These are phyloP conservation scores for Diutina rugosa DNA, from an alignment of 1,139 yeast species.

Conservation along the genomic window DNA sequence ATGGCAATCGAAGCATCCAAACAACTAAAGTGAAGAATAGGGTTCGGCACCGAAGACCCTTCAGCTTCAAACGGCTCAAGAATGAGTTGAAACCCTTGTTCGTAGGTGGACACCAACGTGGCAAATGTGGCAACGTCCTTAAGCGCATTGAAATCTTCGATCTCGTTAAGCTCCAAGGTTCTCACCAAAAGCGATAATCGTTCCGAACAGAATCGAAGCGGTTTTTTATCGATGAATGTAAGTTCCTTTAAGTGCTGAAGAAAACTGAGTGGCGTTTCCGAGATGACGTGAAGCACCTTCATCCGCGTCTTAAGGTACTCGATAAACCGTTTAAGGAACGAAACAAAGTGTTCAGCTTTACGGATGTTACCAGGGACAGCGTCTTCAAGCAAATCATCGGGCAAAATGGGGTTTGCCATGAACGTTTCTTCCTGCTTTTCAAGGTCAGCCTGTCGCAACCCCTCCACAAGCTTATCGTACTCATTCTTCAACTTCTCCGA, in stretches of 20 bases:
- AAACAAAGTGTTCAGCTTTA: constrained; percentile 92
- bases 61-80: constrained; percentile 95
- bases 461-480: constrained; percentile 82
- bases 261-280: constrained; percentile 92
- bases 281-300: constrained; percentile 93
- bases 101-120: constrained; percentile 88
- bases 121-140: constrained; percentile 97
- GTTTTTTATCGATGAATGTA: constrained; percentile 86
- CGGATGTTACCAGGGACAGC: constrained; percentile 96
- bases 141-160: constrained; percentile 85
- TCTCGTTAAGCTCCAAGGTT: constrained; percentile 75
- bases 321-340: constrained; percentile 81
- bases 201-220: constrained; percentile 84
- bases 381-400: constrained; percentile 75
- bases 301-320: constrained; percentile 93
- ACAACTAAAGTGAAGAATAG: constrained; percentile 89
- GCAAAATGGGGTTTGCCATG: constrained; percentile 79
- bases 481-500: constrained; percentile 78
- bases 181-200: constrained; percentile 77
- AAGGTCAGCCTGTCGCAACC: constrained; percentile 66
- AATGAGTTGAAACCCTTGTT: constrained; percentile 80
- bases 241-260: constrained; percentile 84
- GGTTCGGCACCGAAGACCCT: constrained; percentile 95
- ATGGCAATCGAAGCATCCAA: constrained; percentile 96
- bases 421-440: constrained; percentile 69